These are phyloP conservation scores for Malassezia brasiliensis DNA, from an alignment of 1,284 basidiomycete species.

Conservation along the genomic window DNA sequence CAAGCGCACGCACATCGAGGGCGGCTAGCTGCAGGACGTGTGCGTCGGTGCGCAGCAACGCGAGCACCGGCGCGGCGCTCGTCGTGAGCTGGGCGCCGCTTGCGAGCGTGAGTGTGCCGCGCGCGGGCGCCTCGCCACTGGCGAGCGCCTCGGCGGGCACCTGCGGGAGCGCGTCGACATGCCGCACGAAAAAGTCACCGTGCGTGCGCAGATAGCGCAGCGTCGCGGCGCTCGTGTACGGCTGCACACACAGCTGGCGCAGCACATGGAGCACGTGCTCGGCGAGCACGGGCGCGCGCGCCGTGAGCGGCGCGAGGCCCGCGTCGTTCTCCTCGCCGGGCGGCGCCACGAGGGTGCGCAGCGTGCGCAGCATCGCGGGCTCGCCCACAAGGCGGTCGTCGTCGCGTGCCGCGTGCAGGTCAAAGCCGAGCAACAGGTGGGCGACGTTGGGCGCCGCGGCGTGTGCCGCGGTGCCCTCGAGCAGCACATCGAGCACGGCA, in stretches of 20 bases:
- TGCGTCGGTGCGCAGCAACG: conserved; percentile 72
- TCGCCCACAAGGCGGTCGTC: conserved; percentile 48
- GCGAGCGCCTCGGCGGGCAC: conserved; percentile 25
- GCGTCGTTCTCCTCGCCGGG: conserved; percentile 49
- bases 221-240: conserved; percentile 68
- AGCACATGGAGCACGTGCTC: conserved; percentile 76
- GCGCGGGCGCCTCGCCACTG: conserved; percentile 16
- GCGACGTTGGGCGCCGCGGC: conserved; percentile 71
- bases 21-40: conserved; percentile 78
- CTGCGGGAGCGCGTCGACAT: conserved; percentile 63
- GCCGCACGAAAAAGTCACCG: conserved; percentile 78
- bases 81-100: conserved; percentile 60
- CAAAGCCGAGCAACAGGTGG: conserved; percentile 73
- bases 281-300: conserved; percentile 60
- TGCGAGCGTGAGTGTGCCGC: conserved; percentile 61
- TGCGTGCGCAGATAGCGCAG: conserved; percentile 79
- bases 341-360: conserved; percentile 48
- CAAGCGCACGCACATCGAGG: conserved; percentile 77
- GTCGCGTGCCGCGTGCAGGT: conserved; percentile 43
- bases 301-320: conserved; percentile 48
- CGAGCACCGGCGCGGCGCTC: conserved; percentile 62
- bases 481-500: conserved; percentile 74
- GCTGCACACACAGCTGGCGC: conserved; percentile 74
- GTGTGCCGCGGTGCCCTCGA: conserved; percentile 63
- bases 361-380: conserved; percentile 3